These are phyloP conservation scores for Leccinum sublutescens DNA, from an alignment of 768 basidiomycete species.

Conservation along the genomic window DNA sequence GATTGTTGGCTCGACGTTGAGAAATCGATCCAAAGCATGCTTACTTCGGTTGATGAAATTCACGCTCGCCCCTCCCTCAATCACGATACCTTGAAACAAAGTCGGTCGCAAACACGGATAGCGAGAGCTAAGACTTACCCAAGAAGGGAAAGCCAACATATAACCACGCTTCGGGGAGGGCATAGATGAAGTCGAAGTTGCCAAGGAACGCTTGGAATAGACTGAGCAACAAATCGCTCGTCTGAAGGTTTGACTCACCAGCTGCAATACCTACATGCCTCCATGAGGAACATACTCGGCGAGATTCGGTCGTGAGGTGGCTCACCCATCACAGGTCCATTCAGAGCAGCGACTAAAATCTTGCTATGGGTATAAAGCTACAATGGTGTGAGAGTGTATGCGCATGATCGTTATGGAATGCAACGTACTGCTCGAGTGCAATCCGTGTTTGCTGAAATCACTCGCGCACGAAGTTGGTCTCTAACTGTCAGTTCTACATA, in stretches of 20 bases:
- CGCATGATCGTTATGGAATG: background rate
- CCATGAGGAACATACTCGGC: slow-evolving; percentile 5
- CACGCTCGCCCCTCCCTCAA: slow-evolving; percentile 70
- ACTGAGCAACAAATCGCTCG: background rate
- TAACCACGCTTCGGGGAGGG: slow-evolving; percentile 58
- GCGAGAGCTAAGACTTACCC: slow-evolving; percentile 30
- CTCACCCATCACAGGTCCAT: slow-evolving; percentile 74
- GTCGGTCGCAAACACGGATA: slow-evolving; percentile 3
- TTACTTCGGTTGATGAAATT: slow-evolving; percentile 65
- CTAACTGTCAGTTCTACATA: slow-evolving; percentile 36
- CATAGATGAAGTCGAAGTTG: slow-evolving; percentile 74
- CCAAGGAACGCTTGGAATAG: slow-evolving; percentile 56
- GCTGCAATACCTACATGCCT: slow-evolving; percentile 56
- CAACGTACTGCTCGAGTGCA: slow-evolving; percentile 59
- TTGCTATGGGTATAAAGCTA: slow-evolving; percentile 71
- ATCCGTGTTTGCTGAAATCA: slow-evolving; percentile 55
- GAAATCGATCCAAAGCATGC: slow-evolving; percentile 12
- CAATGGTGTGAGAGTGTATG: background rate
- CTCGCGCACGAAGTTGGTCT: slow-evolving; percentile 43
- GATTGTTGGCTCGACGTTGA: background rate
- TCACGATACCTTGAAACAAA: slow-evolving; percentile 49
- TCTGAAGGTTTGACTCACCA: slow-evolving; percentile 34
- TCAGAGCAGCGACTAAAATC: slow-evolving; percentile 66
- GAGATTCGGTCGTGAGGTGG: too few relatives aligned
- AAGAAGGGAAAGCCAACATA: slow-evolving; percentile 68